Base-by-base conservation (phyloP, 495 filamentous ascomycete genomes). In the Beverwykella pulmonaria region DNA sequence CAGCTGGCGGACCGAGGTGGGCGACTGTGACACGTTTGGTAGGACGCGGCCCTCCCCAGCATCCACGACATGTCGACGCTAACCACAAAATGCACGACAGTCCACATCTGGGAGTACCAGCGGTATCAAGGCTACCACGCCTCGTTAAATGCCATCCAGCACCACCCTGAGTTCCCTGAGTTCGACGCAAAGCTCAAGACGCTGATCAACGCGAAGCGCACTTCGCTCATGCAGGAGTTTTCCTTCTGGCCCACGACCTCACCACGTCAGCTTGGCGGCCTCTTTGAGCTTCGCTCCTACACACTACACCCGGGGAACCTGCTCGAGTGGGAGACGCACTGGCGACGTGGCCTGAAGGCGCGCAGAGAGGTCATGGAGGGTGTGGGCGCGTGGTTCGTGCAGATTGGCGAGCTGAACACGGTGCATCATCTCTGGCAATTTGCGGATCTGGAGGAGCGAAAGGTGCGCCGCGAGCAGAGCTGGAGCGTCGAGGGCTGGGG, bases 51-150 rank as follows among this genome's bases (percentile, higher is more conserved):
- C 54, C 23, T n/a, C 10, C 19, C 19, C n/a, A 20, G 12, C 27
- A 15, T 22, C 41, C 20, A 15, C 12, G 2, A 23, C 20, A 25
- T n/a, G 22, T 32, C 1, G 36, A 1, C 54, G n/a, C 47, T 59
- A 25, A 65, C 59, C 52, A 56, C 10, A 36, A n/a, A n/a, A n/a
- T 23, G 0, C 4, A 15, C 47, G 59, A 56, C 61, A 92, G 94
- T 98, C 29, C 94, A 98, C 78, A 98, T 98, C 76, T 98, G 94
- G 94, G 94, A 98, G 79, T 98, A 98, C 78, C 92, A 98, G 77
- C 89, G 92, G 71, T 98, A 97, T 78, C 87, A 92, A 64, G 94
- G 94, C 66, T 98, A 96, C 75, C 95, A 98, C 74, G 87, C 89
- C 47, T 97, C 94, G 15, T 82, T 97, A 25, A 86, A 97, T 80